Percentiles rank a stretch among this genome's conserved stretches.
These are phyloP conservation scores for Hippophae tibetana DNA, from an alignment of 306 rosid genomes.

Conservation along the genomic window DNA sequence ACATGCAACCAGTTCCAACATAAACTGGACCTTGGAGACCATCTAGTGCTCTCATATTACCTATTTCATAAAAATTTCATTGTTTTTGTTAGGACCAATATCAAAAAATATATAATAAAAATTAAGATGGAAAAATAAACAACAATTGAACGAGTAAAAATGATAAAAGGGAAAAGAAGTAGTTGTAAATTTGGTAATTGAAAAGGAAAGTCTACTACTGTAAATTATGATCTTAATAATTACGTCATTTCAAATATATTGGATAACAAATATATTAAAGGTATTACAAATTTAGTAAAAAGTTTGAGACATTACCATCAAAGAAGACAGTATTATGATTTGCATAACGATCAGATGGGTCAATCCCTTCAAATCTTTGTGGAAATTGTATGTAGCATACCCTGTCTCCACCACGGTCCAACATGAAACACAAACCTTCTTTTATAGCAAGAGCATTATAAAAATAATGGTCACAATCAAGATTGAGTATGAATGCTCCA, in stretches of 20 bases:
- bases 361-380: conserved; percentile 81
- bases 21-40: conserved; percentile 91
- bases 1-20: conserved; percentile 88
- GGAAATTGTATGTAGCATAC: conserved; percentile 79
- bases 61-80: conserved; percentile 9
- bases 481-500: conserved; percentile 69
- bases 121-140: neutral
- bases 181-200: neutral
- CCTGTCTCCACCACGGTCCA: conserved; percentile 84
- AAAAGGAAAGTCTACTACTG: neutral
- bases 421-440: conserved; percentile 87
- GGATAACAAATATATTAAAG: too few species aligned
- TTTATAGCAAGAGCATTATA: conserved; percentile 50
- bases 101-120: neutral
- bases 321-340: conserved; percentile 86
- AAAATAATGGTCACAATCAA: conserved; percentile 78
- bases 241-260: too few species aligned
- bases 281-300: too few species aligned
- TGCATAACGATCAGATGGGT: conserved; percentile 84
- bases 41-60: conserved; percentile 82
- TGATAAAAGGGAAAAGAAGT: neutral
- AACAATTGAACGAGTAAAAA: neutral
- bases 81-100: neutral
- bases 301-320: conserved; percentile 39
- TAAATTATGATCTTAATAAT: too few species aligned